Conservation (phyloP, 352 stramenopile species). For the Phytophthora macrochlamydospora region DNA sequence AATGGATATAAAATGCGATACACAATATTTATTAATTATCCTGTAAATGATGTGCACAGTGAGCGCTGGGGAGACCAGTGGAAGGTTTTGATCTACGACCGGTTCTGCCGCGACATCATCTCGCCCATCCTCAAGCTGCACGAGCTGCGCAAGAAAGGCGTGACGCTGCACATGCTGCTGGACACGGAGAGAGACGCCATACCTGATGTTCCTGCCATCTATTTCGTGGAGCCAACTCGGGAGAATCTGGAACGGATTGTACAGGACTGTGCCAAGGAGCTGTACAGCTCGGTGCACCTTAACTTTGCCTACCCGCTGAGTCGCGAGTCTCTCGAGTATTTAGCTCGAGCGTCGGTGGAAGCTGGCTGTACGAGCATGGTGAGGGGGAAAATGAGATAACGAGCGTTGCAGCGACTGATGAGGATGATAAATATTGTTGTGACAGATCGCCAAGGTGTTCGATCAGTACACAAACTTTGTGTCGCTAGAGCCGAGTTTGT, state of each 20-base stretch:
- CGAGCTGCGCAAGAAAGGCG: slow-evolving; percentile 94
- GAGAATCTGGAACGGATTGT: slow-evolving; percentile 96
- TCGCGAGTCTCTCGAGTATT: slow-evolving; percentile 84
- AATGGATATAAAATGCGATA: background rate
- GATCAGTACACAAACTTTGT: slow-evolving; percentile 99
- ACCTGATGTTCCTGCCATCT: slow-evolving; percentile 96
- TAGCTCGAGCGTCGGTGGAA: slow-evolving; percentile 83
- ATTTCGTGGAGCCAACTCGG: slow-evolving; percentile 96
- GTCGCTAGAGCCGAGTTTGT: slow-evolving; percentile 94
- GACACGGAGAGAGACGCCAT: slow-evolving; percentile 95
- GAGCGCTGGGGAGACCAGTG: slow-evolving; percentile 86
- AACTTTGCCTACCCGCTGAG: slow-evolving; percentile 95
- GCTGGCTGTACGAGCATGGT: slow-evolving; percentile 82
- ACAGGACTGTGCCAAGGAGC: slow-evolving; percentile 90
- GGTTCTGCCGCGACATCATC: slow-evolving; percentile 96
- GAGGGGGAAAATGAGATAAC: background rate
- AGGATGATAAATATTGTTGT: slow-evolving; percentile 7
- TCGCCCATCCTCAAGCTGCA: slow-evolving; percentile 97
- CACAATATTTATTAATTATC: slow-evolving; percentile 2
- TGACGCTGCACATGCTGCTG: slow-evolving; percentile 98
- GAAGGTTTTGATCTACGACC: slow-evolving; percentile 99
- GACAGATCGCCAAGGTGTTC: slow-evolving; percentile 93
- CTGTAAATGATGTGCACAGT: slow-evolving; percentile 21
- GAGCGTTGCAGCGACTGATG: background rate
- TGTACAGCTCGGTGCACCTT: slow-evolving; percentile 94